A percentile compares a stretch with the other conserved stretches of the same genome.
These are phyloP conservation scores for Globisporangium heterothallicum DNA, from an alignment of 352 stramenopile species.

Conservation along the genomic window DNA sequence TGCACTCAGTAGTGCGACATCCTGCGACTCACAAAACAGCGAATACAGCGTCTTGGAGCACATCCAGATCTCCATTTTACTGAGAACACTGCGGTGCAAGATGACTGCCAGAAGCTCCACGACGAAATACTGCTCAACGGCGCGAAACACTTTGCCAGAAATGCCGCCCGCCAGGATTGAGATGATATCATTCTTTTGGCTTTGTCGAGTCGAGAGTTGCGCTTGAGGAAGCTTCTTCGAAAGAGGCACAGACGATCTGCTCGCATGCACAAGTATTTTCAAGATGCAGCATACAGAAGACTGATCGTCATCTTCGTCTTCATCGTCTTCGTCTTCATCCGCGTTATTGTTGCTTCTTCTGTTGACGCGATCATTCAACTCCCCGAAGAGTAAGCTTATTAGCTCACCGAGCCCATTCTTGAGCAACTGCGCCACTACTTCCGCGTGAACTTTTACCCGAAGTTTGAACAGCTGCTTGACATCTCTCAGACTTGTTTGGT, in stretches of 20 bases:
- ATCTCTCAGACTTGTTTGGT: slow-evolving; percentile 8
- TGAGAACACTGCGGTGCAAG: slow-evolving; percentile 44
- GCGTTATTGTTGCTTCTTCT: slow-evolving; percentile 11
- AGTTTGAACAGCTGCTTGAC: slow-evolving; percentile 23
- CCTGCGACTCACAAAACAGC: slow-evolving; percentile 24
- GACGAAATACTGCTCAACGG: slow-evolving; percentile 57
- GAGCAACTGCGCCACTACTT: slow-evolving; percentile 57
- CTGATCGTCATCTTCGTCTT: slow-evolving; percentile 58
- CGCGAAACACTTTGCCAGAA: slow-evolving; percentile 23
- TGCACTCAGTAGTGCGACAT: slow-evolving; percentile 45
- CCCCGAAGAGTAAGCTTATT: slow-evolving; percentile 37
- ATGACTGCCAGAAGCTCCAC: slow-evolving; percentile 61
- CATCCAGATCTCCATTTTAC: slow-evolving; percentile 44
- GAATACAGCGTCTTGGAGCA: slow-evolving; percentile 43
- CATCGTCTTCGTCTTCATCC: slow-evolving; percentile 28
- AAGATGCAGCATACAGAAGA: slow-evolving; percentile 65
- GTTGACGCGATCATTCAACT: slow-evolving; percentile 30
- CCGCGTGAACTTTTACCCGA: slow-evolving; percentile 62
- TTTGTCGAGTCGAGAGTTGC: slow-evolving; percentile 17
- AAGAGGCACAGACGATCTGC: slow-evolving; percentile 53
- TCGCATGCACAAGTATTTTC: slow-evolving; percentile 67
- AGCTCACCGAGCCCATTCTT: slow-evolving; percentile 44
- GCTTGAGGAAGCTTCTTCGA: slow-evolving; percentile 43
- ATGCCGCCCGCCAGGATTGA: slow-evolving; percentile 31
- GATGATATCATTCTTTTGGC: slow-evolving; percentile 35